Evolutionary conservation across 257 asterid genomes (phyloP).

Genomic region (Ligustrum vulgare): DNA sequence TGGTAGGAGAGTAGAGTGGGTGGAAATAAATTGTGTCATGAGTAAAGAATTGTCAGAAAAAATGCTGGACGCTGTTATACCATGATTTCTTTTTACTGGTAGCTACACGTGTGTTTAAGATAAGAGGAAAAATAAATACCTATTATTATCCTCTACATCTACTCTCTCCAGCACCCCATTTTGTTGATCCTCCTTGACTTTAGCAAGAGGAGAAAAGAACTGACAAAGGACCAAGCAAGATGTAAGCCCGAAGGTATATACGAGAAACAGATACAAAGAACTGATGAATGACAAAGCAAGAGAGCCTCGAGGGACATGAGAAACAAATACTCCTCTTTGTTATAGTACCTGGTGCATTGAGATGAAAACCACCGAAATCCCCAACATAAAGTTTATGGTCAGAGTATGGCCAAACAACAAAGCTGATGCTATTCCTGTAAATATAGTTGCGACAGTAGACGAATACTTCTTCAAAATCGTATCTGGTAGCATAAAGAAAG

Average conservation of each 20-base stretch:
- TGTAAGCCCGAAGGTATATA: conserved; percentile 15
- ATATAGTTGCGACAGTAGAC: conserved; percentile 96
- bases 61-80: not conserved
- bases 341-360: conserved; percentile 96
- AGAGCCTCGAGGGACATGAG: not conserved
- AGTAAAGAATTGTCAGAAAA: too few relatives aligned
- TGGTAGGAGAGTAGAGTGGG: conserved; percentile 32
- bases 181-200: conserved; percentile 83
- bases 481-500: conserved; percentile 47
- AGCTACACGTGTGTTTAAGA: not conserved
- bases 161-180: conserved; percentile 48
- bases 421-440: conserved; percentile 98
- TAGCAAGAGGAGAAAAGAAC: conserved; percentile 95
- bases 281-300: not conserved
- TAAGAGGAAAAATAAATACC: conserved; percentile 41
- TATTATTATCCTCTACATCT: conserved; percentile 47
- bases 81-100: not conserved
- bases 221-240: conserved; percentile 35
- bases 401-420: conserved; percentile 82
- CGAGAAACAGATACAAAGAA: not conserved
- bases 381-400: conserved; percentile 86
- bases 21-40: not conserved
- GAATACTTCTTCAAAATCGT: conserved; percentile 95
- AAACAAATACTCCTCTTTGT: conserved; percentile 18
- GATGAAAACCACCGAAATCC: conserved; percentile 96